Conservation (phyloP, 1,139 yeast genomes). For the Geotrichum cucujoidarum region DNA sequence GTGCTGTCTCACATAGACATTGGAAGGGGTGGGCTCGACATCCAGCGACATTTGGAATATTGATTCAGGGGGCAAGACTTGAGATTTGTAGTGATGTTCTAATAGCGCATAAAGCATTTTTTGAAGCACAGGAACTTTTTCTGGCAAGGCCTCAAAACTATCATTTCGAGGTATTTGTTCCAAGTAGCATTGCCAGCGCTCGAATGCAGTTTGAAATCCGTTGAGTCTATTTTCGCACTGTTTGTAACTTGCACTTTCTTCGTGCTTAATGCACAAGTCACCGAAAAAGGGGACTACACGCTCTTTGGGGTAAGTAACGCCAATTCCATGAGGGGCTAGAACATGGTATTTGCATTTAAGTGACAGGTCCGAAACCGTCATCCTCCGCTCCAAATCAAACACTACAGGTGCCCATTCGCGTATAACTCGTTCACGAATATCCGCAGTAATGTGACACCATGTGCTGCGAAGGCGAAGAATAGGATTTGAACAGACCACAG, state of each 20-base stretch:
- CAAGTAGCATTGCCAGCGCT: constrained; percentile 73
- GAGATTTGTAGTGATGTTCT: constrained; percentile 28
- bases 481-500: constrained; percentile 77
- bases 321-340: constrained; percentile 85
- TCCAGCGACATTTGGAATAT: constrained; percentile 42
- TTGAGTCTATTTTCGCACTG: constrained; percentile 64
- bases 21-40: constrained; percentile 43
- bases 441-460: constrained; percentile 73
- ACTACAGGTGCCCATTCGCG: constrained; percentile 94
- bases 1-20: constrained; percentile 42
- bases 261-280: constrained; percentile 51
- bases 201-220: constrained; percentile 66
- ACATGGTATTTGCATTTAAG: constrained; percentile 58
- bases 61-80: constrained; percentile 23
- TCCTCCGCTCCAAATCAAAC: constrained; percentile 78
- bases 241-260: constrained; percentile 42
- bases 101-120: constrained; percentile 39
- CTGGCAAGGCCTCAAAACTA: constrained; percentile 30
- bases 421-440: constrained; percentile 56
- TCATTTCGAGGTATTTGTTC: constrained; percentile 42
- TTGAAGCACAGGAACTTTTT: constrained; percentile 33
- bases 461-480: constrained; percentile 65
- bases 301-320: constrained; percentile 68
- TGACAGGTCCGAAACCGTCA: constrained; percentile 49
- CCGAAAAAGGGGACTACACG: constrained; percentile 89